Evolutionary conservation across 73 alveolate genomes (phyloP).

Genomic region (Paramecium bursaria): DNA sequence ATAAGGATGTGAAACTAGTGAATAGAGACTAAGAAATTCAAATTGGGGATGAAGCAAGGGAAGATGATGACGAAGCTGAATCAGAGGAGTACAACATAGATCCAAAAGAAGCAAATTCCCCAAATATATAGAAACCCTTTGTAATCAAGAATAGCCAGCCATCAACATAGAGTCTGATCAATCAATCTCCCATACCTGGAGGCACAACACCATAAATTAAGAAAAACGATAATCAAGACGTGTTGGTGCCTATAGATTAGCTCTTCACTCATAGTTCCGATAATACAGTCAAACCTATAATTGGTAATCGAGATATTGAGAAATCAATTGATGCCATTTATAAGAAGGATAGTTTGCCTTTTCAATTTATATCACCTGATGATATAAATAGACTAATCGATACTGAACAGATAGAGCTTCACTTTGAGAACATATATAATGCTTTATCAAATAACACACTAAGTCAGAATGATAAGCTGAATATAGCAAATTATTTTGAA

Average conservation of each 20-base stretch:
- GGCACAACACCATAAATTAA: slow-evolving; percentile 33
- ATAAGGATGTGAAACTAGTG: slow-evolving; percentile 74
- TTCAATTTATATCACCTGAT: slow-evolving; percentile 86
- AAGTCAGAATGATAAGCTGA: slow-evolving; percentile 76
- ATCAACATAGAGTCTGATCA: too few relatives aligned
- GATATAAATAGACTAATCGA: slow-evolving; percentile 83
- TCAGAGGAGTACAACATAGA: slow-evolving; percentile 60
- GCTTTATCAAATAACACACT: slow-evolving; percentile 76
- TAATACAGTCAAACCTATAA: slow-evolving; percentile 96
- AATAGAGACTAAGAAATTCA: slow-evolving; percentile 74
- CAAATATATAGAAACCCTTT: too few relatives aligned
- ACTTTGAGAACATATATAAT: slow-evolving; percentile 82
- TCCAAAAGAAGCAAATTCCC: background rate
- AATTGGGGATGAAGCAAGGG: slow-evolving; percentile 80
- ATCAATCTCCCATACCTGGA: slow-evolving; percentile 43
- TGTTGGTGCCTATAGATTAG: slow-evolving; percentile 79
- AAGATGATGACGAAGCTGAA: slow-evolving; percentile 72
- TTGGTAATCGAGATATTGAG: slow-evolving; percentile 96
- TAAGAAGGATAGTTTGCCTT: slow-evolving; percentile 76
- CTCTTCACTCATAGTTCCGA: slow-evolving; percentile 92
- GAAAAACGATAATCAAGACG: background rate
- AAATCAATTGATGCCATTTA: slow-evolving; percentile 78
- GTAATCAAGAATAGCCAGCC: too few relatives aligned
- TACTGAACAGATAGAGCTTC: slow-evolving; percentile 78
- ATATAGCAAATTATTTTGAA: slow-evolving; percentile 93